Conservation (phyloP, 2,329 filamentous ascomycete genomes). For the Orbilia brochopaga region DNA sequence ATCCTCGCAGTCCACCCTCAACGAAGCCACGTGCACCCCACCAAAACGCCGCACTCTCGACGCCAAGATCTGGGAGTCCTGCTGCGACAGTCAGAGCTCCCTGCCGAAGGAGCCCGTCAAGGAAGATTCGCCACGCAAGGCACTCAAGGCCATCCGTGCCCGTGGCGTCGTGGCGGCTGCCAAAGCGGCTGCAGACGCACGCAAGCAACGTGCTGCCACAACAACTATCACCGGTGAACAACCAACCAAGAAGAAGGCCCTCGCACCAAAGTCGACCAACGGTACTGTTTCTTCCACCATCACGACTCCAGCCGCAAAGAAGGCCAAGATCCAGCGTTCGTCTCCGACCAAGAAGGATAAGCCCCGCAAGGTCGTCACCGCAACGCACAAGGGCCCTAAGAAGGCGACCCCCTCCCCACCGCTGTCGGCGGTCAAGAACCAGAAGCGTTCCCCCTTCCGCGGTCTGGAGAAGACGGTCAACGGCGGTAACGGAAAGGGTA, state of each 20-base stretch:
- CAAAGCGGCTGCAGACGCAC: slow-evolving; percentile 38
- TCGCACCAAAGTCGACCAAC: slow-evolving; percentile 25
- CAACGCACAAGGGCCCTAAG: slow-evolving; percentile 40
- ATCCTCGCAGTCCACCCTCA: slow-evolving; percentile 27
- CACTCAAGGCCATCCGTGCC: slow-evolving; percentile 44
- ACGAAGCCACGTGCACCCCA: slow-evolving; percentile 26
- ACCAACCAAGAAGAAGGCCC: slow-evolving; percentile 38
- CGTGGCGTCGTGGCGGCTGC: slow-evolving; percentile 37
- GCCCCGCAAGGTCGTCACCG: slow-evolving; percentile 37
- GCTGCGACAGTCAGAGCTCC: slow-evolving; percentile 53
- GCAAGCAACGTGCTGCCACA: slow-evolving; percentile 19
- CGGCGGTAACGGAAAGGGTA: slow-evolving; percentile 31
- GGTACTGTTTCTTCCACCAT: slow-evolving; percentile 10
- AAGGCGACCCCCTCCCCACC: slow-evolving; percentile 36
- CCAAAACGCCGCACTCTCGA: slow-evolving; percentile 52
- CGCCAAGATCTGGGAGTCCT: slow-evolving; percentile 54
- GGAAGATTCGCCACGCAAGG: slow-evolving; percentile 45
- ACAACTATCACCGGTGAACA: neutral
- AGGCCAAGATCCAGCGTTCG: slow-evolving; percentile 25
- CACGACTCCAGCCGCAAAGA: slow-evolving; percentile 7
- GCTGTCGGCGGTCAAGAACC: slow-evolving; percentile 38
- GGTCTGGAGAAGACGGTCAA: slow-evolving; percentile 22
- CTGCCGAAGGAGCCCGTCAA: slow-evolving; percentile 31
- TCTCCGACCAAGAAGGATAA: slow-evolving; percentile 35
- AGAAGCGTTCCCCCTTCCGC: slow-evolving; percentile 31